These are phyloP conservation scores for Xylaria venustula DNA, from an alignment of 495 filamentous ascomycete genomes.

Conservation along the genomic window DNA sequence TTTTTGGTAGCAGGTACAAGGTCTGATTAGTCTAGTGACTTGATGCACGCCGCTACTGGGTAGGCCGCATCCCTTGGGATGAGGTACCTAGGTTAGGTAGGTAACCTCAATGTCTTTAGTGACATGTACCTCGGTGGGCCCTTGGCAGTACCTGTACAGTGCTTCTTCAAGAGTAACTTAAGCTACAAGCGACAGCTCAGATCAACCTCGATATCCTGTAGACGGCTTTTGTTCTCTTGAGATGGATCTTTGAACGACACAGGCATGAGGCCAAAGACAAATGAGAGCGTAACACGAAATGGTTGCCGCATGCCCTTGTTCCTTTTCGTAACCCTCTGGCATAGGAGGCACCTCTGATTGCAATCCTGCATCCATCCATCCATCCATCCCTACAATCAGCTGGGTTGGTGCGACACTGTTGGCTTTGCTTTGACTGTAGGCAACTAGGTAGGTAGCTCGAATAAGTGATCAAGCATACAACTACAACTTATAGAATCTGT, in stretches of 20 bases:
- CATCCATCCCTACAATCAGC: no score
- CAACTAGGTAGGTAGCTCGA: neutral
- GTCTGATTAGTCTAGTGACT: no score
- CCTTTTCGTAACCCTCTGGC: neutral
- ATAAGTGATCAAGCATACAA: neutral
- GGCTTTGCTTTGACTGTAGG: neutral
- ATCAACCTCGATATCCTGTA: no score
- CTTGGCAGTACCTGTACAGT: neutral
- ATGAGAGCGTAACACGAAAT: constrained; percentile 1
- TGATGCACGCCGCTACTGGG: no score
- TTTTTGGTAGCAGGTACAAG: no score
- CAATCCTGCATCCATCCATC: neutral
- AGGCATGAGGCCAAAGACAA: neutral
- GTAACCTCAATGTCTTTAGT: no score
- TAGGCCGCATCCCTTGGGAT: no score
- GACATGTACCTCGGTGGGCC: no score
- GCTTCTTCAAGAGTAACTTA: neutral
- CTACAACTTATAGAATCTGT: neutral
- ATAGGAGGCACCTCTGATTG: neutral
- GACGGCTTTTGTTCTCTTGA: neutral
- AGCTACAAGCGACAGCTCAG: neutral
- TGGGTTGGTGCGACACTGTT: neutral
- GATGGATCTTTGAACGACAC: neutral
- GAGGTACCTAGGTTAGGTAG: no score
- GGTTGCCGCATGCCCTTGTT: constrained; percentile 1